Evolutionary conservation across 441 rosid genomes (phyloP).

Genomic region (Corymbia calophylla): DNA sequence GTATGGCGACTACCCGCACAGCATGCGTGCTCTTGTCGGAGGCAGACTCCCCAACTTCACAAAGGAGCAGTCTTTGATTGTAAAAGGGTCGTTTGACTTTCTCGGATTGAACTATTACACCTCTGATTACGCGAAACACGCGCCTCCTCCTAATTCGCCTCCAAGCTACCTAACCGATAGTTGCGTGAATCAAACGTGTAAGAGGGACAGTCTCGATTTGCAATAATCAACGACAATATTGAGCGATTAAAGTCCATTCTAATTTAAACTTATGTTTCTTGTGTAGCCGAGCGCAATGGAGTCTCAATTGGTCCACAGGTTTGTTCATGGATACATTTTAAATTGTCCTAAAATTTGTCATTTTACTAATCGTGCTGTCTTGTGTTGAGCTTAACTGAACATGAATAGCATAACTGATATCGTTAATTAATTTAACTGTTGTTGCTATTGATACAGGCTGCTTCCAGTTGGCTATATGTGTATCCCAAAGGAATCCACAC

Average conservation of each 20-base stretch:
- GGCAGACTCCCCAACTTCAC: conserved; percentile 1
- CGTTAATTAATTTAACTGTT: not conserved
- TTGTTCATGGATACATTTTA: not conserved
- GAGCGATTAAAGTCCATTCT: not conserved
- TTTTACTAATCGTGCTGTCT: not conserved
- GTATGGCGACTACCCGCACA: not conserved
- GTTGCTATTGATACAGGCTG: not conserved
- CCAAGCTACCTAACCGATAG: not conserved
- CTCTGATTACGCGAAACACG: not conserved
- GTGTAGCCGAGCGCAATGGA: not conserved
- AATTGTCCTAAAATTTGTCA: not conserved
- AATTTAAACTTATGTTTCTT: not conserved
- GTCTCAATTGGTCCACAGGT: not conserved
- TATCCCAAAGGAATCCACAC: not conserved
- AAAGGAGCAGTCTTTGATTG: not conserved
- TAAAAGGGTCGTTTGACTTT: not conserved
- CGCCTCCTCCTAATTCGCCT: not conserved
- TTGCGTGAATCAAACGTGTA: not conserved
- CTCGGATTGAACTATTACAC: conserved; percentile 1
- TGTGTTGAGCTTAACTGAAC: not conserved
- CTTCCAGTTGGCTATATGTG: not conserved
- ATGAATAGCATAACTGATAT: not conserved
- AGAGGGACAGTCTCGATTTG: not conserved
- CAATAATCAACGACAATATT: not conserved
- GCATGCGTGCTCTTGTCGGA: not conserved